phyloP scores from a whole-genome alignment of 768 basidiomycete genomes.

The Hygrophorus russula region DNA sequence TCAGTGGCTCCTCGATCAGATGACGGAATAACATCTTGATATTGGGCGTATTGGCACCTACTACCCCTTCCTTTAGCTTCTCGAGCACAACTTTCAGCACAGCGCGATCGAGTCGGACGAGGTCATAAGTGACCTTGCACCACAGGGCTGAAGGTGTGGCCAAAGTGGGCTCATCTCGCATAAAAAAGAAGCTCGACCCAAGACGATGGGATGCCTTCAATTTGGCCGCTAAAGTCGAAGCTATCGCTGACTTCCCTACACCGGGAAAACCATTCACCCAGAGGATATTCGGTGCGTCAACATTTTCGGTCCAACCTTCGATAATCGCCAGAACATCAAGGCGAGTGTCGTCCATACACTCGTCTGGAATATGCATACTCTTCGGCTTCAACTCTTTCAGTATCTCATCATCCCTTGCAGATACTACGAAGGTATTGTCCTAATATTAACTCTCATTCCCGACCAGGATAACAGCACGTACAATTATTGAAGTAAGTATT shows the following conservation, averaged over 20 bases:
- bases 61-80: constrained; percentile 8
- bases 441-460: no score
- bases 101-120: constrained; percentile 9
- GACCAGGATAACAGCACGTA: no score
- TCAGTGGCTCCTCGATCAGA: constrained; percentile 3
- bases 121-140: constrained; percentile 13
- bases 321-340: no score
- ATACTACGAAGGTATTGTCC: no score
- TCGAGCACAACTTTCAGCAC: constrained; percentile 7
- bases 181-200: constrained; percentile 11
- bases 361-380: no score
- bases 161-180: constrained; percentile 6
- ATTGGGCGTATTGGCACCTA: constrained; percentile 9
- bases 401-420: no score
- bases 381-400: no score
- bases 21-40: constrained; percentile 9
- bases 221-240: constrained; percentile 6
- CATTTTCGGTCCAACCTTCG: constrained; percentile 3
- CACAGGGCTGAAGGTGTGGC: constrained; percentile 9
- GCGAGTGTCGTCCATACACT: no score
- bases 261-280: constrained; percentile 15
- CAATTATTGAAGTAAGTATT: no score
- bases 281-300: constrained; percentile 11
- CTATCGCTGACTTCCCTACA: constrained; percentile 15
- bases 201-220: constrained; percentile 3